A percentile compares a stretch with the other conserved stretches of the same genome.
Conservation (phyloP, 495 filamentous ascomycete genomes). For the Hypomontagnella monticulosa region DNA sequence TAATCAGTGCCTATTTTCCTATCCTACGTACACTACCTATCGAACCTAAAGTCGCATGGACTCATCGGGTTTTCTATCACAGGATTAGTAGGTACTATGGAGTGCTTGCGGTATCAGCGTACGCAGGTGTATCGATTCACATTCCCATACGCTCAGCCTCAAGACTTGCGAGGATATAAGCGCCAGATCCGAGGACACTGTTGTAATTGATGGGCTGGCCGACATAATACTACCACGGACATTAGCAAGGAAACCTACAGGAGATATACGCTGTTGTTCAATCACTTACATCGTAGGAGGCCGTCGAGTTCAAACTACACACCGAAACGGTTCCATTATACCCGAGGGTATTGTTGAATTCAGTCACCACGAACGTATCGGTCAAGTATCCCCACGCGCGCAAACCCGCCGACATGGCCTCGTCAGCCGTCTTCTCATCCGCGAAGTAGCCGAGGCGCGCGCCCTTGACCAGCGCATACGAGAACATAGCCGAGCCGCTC, state of each 20-base stretch:
- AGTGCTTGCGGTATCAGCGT: neutral
- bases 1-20: too few species aligned
- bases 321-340: constrained; percentile 59
- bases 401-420: constrained; percentile 41
- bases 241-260: constrained; percentile 15
- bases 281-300: constrained; percentile 55
- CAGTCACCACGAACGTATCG: constrained; percentile 53
- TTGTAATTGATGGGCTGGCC: constrained; percentile 54
- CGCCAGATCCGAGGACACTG: constrained; percentile 55
- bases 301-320: constrained; percentile 60
- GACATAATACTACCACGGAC: constrained; percentile 51
- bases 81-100: neutral
- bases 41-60: too few species aligned
- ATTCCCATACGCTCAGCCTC: constrained; percentile 49
- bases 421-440: constrained; percentile 23
- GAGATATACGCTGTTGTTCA: neutral
- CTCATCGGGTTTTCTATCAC: too few species aligned
- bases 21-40: too few species aligned
- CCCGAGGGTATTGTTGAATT: constrained; percentile 51
- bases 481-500: constrained; percentile 68
- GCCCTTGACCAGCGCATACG: constrained; percentile 65
- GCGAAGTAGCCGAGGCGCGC: constrained; percentile 57
- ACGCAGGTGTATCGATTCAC: neutral
- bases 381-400: constrained; percentile 55
- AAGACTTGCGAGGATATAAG: constrained; percentile 55